Evolutionary conservation across 805 yeast species (phyloP).

Genomic region (Candida ortonii): DNA sequence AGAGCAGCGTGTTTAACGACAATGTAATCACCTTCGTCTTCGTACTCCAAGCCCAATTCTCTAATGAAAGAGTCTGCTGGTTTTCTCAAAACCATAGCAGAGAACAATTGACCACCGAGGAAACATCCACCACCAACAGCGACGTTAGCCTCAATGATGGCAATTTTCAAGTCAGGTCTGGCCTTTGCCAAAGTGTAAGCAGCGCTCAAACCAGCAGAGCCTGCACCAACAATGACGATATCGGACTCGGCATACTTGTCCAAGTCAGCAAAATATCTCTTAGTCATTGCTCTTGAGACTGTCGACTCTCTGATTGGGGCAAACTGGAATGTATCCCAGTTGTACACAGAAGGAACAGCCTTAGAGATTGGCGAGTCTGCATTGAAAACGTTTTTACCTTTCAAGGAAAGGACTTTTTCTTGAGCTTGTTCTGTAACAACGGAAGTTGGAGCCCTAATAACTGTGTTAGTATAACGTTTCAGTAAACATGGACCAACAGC

Average conservation of each 20-base stretch:
- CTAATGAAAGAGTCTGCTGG: slow-evolving; percentile 71
- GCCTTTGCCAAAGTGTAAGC: slow-evolving; percentile 71
- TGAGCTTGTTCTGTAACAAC: slow-evolving; percentile 14
- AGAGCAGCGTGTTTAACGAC: slow-evolving; percentile 80
- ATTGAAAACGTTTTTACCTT: slow-evolving; percentile 24
- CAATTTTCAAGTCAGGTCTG: slow-evolving; percentile 73
- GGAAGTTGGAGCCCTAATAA: slow-evolving; percentile 26
- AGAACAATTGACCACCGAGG: slow-evolving; percentile 73
- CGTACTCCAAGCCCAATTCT: slow-evolving; percentile 62
- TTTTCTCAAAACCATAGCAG: slow-evolving; percentile 77
- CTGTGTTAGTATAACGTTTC: slow-evolving; percentile 10
- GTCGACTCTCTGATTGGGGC: slow-evolving; percentile 75
- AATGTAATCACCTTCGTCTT: slow-evolving; percentile 77
- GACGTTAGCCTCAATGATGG: slow-evolving; percentile 71
- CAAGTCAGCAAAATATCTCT: slow-evolving; percentile 66
- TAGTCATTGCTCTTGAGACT: slow-evolving; percentile 78
- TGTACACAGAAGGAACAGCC: slow-evolving; percentile 34
- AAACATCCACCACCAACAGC: slow-evolving; percentile 80
- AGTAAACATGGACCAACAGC: too few relatives aligned
- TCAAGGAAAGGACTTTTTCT: slow-evolving; percentile 18
- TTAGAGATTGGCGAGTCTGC: slow-evolving; percentile 27
- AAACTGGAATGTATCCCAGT: slow-evolving; percentile 68
- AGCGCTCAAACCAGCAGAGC: slow-evolving; percentile 72
- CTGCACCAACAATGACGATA: slow-evolving; percentile 74
- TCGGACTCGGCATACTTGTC: slow-evolving; percentile 75